phyloP scores from a whole-genome alignment of 2,329 filamentous ascomycete genomes.

The Sporothrix dimorphospora region DNA sequence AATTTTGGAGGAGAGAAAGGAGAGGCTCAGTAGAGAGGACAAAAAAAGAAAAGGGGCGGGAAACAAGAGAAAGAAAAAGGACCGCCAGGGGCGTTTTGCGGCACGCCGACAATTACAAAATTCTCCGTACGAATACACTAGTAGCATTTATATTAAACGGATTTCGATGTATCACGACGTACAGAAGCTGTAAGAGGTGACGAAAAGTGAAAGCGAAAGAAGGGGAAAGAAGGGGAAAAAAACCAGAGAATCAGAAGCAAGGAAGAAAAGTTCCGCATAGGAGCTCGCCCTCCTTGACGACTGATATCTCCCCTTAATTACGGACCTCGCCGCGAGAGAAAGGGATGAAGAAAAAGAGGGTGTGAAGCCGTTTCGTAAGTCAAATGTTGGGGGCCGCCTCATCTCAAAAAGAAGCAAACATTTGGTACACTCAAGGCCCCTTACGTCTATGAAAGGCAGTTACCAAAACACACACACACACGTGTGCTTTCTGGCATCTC shows the following conservation, averaged over 20 bases:
- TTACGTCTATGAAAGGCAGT: neutral
- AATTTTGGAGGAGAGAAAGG: neutral
- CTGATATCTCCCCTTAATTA: neutral
- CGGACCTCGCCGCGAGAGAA: neutral
- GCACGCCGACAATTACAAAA: neutral
- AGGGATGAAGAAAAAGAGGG: neutral
- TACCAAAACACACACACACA: neutral
- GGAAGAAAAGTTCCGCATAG: neutral
- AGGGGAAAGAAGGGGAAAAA: neutral
- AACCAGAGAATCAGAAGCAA: neutral
- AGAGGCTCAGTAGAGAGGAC: neutral
- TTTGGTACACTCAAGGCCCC: neutral
- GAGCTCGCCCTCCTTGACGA: neutral
- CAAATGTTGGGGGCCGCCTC: neutral
- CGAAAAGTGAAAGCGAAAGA: neutral
- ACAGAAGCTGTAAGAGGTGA: neutral
- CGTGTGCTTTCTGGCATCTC: neutral
- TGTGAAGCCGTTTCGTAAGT: constrained; percentile 16
- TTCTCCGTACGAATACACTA: neutral
- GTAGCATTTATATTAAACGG: neutral
- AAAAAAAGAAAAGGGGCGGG: neutral
- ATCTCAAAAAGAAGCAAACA: neutral
- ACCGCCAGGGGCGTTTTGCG: neutral
- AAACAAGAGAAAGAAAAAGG: neutral
- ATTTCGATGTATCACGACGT: constrained; percentile 10